Evolutionary conservation across 225 moss, liverwort and hornwort genomes (phyloP), one percentile per base, ranked within the genome.

Genomic region (Polytrichum commune): DNA sequence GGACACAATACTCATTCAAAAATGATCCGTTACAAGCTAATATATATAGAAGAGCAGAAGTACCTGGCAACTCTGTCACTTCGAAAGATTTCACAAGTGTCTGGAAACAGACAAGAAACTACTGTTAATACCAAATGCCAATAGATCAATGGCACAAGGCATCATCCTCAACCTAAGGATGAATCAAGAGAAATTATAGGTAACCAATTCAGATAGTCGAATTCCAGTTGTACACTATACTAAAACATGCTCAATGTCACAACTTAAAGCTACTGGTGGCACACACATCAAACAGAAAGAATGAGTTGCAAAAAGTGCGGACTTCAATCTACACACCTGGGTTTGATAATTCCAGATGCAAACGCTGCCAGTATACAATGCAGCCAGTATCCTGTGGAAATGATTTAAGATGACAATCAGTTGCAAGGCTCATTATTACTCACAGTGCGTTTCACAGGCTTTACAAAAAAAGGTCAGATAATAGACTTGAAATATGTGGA

Each of bases 311-410:
- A 1, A 16, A 3, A 46, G 13, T 46, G 3, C 16, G 13, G 4
- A 46, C 13, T 13, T 13, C 46, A 46, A 46, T 13, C 13, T 20
- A 56, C 30, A 60, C 54, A 91, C 95, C 93, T 96, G 96, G 67
- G 81, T 91, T 78, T 96, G 96, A 84, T 96, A 86, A 79, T 96
- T 92, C 96, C 93, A 96, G 60, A 96, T 96, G 79, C 83, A 91
- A 24, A 93, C 93, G 76, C 84, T 90, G 84, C 96, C 95, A 35
- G 93, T 90, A 60, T 93, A 96, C 72, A 96, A 74, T 53, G 96
- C 90, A 29, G 91, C 75, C 35, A 96, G 89, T 53, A 96, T 93
- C 96, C 95, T 93, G 83, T 68, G 80, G 33, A 63, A 80, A 72
- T 53, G 19, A 64, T 18, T 27, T 22, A 22, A 58, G 24, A 58